These are phyloP conservation scores for Neurospora sp. DNA, from an alignment of 495 filamentous ascomycete species.

Conservation along the genomic window DNA sequence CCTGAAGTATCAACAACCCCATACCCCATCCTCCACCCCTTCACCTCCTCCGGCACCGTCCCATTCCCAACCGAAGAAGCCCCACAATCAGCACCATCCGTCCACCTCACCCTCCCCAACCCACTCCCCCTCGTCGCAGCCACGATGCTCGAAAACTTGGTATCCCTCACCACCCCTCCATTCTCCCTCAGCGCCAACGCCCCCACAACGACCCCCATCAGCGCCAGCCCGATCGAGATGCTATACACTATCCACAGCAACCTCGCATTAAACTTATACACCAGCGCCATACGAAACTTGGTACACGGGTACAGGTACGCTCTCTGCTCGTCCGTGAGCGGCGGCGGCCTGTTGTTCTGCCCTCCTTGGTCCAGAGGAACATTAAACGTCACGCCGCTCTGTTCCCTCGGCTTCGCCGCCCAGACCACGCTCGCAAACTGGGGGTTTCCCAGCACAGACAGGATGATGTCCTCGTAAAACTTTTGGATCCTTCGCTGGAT, in stretches of 20 bases:
- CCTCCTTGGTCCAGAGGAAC: not conserved
- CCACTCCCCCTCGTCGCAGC: slow-evolving; percentile 27
- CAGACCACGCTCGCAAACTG: slow-evolving; percentile 27
- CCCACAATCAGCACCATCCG: not conserved
- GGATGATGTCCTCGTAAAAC: slow-evolving; percentile 28
- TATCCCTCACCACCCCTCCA: slow-evolving; percentile 22
- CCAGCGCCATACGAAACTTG: slow-evolving; percentile 17
- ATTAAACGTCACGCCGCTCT: slow-evolving; percentile 8
- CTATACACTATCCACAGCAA: slow-evolving; percentile 31
- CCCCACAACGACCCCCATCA: slow-evolving; percentile 14
- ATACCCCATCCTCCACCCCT: slow-evolving; percentile 20
- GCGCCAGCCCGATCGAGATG: slow-evolving; percentile 19
- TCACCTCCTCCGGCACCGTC: slow-evolving; percentile 8
- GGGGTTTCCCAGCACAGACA: slow-evolving; percentile 23
- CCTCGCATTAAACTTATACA: slow-evolving; percentile 22
- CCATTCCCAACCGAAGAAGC: not conserved
- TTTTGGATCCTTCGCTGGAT: slow-evolving; percentile 14
- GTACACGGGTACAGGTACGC: slow-evolving; percentile 19
- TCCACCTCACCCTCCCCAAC: slow-evolving; percentile 21
- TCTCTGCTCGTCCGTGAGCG: not conserved
- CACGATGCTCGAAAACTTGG: slow-evolving; percentile 26
- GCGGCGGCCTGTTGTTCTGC: not conserved
- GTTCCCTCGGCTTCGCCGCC: slow-evolving; percentile 21
- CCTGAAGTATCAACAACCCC: slow-evolving; percentile 16
- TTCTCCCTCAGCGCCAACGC: slow-evolving; percentile 21